Conservation (phyloP, 768 basidiomycete genomes). For the Tulasnella sp. region DNA sequence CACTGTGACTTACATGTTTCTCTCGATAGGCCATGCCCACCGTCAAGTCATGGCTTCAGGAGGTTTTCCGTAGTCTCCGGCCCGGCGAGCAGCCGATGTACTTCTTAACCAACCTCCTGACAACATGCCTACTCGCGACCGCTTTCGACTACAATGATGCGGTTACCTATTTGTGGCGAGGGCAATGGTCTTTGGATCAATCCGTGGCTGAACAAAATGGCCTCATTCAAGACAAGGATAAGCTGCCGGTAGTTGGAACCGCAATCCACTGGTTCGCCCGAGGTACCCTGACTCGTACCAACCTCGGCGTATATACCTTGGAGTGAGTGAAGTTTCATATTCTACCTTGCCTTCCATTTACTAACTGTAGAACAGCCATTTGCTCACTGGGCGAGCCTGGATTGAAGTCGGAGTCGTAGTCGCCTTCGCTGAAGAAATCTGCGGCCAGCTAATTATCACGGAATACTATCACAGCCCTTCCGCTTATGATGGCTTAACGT, state of each 20-base stretch:
- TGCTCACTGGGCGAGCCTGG: background rate
- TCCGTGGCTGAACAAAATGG: background rate
- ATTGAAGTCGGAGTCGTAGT: background rate
- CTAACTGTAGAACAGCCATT: background rate
- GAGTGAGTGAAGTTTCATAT: background rate
- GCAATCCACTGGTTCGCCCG: background rate
- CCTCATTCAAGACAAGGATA: background rate
- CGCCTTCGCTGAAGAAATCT: slow-evolving; percentile 18
- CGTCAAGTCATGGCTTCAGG: background rate
- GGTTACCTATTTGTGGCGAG: background rate
- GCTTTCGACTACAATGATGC: slow-evolving; percentile 20
- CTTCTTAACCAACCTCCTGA: slow-evolving; percentile 7
- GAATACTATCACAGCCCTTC: background rate
- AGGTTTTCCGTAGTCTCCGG: background rate
- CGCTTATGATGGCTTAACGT: background rate
- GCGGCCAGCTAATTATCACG: slow-evolving; percentile 1
- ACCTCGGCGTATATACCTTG: background rate
- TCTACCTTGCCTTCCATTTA: background rate
- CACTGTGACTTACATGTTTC: background rate
- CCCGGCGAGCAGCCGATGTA: background rate
- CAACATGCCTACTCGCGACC: background rate
- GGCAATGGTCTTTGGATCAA: slow-evolving; percentile 1
- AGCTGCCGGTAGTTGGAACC: background rate
- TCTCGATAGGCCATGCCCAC: background rate
- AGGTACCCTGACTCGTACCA: background rate